Evolutionary conservation across 129 eudicot genomes (phyloP).

Genomic region (Oenanthe sinensis): DNA sequence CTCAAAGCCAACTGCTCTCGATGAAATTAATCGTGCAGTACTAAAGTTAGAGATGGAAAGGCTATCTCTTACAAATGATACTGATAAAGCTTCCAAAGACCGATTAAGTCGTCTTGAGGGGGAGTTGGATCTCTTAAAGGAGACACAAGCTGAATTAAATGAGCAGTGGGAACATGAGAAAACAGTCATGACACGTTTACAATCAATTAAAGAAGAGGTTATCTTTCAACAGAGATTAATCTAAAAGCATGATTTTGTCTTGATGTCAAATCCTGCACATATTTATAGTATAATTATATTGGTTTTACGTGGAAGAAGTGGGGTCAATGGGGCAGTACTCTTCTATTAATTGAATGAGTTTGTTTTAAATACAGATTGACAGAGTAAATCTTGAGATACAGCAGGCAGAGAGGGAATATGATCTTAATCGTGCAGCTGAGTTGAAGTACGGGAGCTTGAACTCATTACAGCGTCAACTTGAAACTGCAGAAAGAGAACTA

Average conservation of each 20-base stretch:
- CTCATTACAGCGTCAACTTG: slow-evolving; percentile 24
- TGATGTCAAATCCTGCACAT: neutral
- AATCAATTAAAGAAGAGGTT: slow-evolving; percentile 35
- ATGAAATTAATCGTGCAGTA: slow-evolving; percentile 35
- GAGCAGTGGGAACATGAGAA: slow-evolving; percentile 37
- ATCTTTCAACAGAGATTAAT: neutral
- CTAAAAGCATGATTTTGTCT: neutral
- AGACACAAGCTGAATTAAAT: slow-evolving; percentile 24
- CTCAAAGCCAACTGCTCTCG: slow-evolving; percentile 31
- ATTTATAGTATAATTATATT: neutral
- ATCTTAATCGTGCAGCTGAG: slow-evolving; percentile 30
- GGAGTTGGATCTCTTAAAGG: slow-evolving; percentile 22
- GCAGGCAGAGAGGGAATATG: slow-evolving; percentile 28
- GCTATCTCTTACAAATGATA: slow-evolving; percentile 28
- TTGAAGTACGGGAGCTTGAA: slow-evolving; percentile 23
- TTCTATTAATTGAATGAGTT: neutral
- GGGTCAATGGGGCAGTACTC: neutral
- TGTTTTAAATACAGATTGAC: slow-evolving; percentile 19
- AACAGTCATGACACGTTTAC: slow-evolving; percentile 27
- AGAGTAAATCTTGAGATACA: slow-evolving; percentile 28
- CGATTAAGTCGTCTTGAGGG: slow-evolving; percentile 28
- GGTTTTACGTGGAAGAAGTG: neutral
- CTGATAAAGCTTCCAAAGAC: slow-evolving; percentile 31
- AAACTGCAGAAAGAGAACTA: slow-evolving; percentile 24
- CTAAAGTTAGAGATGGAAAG: slow-evolving; percentile 32